Evolutionary conservation across 129 eudicot species (phyloP), one percentile per base, ranked within the genome.

Genomic region (Flaveria robusta): DNA sequence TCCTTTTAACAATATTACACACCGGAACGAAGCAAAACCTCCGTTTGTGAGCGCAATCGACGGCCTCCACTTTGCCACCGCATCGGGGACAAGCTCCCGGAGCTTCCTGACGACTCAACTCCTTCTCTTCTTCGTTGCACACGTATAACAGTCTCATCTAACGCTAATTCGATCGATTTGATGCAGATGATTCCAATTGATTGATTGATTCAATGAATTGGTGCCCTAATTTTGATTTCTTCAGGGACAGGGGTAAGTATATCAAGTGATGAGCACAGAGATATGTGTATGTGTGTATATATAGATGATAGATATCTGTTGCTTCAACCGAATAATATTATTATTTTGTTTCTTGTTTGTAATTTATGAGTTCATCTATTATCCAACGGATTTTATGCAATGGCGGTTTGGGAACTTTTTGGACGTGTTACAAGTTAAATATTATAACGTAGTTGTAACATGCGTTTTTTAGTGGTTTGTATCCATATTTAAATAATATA

Each of bases 61-160:
- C 82, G 4, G 85, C 82, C 31, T 65, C 85, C 15, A 81, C 85
- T 47, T 70, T 81, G 43, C 85, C 85, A 12, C 81, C 85, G 49
- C 85, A 81, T 64, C 66, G 41, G 3, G 85, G 85, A 47, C 85
- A 82, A 0, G 62, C 70, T 15, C 85, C 85, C 4, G 85, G 85
- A 64, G 85, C 85, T 27, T 82, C 70, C 0, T 65, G 77, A 11
- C 85, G 77, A 45, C 64, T 64, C 16, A 76, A 18, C 68, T 82
- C 85, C 71, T 77, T 77, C 50, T 76, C 62, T 55, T 82, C 82
- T 69, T 72, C 82, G 5, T 82, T 74, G 26, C 85, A 82, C 1
- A 76, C 71, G 42, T 77, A 82, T 42, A 27, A 15, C 0, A 80
- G 74, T 80, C 50, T 80, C 83, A 80, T 66, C 56, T 43, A 58